Base-by-base conservation (phyloP, 495 filamentous ascomycete species). In the Corynascus novoguineensis region DNA sequence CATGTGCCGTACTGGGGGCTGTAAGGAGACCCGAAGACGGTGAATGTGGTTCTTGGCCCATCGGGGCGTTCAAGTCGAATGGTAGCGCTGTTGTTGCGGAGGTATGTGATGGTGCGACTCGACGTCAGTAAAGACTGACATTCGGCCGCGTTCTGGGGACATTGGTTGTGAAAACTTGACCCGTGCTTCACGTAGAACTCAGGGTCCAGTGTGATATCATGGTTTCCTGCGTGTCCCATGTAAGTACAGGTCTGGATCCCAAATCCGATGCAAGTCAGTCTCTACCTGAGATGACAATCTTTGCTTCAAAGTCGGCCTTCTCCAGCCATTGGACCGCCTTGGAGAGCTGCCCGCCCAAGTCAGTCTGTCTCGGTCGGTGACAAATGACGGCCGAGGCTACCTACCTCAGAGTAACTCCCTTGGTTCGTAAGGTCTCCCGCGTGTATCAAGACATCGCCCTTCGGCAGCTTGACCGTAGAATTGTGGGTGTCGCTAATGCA, bases 401-500 rank as follows among this genome's bases (percentile, higher is more conserved):
- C 3, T 61, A 71, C 71, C 63, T 73, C 71, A 5, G 71, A 72
- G 53, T 66, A 80, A 42, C 83, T 89, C 38, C 92, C 92, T 62
- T 83, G 81, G 59, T 93, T 93, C 40, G 86, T 85, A 35, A 97
- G 76, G 68, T 97, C 92, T 8, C 92, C 92, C 8, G 91, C 89
- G 63, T 97, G 93, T 38, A 97, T 87, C 17, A 97, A 75, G 4
- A 97, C 81, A 62, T 97, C 92, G 14, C 92, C 92, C 25, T 82
- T 77, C 6, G 92, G 93, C 3, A 96, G 73, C 24, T 78, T 76
- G 60, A 77, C 64, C 8, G 73, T 76, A 60, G 79, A 82, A 70
- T 89, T 85, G 71, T 97, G 92, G 2, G 92, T 96, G 72, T 97
- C 92, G 8, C 91, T 92, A 55, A 97, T 85, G 67, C 92, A 97